phyloP scores from a whole-genome alignment of 768 basidiomycete species.

The Macrolepiota dolichaula region DNA sequence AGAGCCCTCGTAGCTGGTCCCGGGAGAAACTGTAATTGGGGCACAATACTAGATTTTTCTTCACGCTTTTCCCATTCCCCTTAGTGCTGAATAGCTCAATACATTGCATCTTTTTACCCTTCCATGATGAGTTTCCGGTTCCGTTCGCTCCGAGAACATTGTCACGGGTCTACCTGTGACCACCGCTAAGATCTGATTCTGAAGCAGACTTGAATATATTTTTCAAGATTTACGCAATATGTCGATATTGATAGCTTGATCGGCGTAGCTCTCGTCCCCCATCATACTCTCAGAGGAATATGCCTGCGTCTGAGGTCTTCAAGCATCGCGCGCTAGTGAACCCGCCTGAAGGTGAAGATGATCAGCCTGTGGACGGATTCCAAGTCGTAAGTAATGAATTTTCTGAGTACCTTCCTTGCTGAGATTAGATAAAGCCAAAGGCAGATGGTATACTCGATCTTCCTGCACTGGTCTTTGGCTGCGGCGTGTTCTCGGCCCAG shows the following conservation, averaged over 20 bases:
- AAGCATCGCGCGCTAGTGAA: neutral
- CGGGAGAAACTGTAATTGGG: constrained; percentile 63
- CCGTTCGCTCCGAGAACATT: neutral
- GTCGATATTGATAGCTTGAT: neutral
- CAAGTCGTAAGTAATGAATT: constrained; percentile 28
- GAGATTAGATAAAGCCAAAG: constrained; percentile 20
- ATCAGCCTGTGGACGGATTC: constrained; percentile 34
- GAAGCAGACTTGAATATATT: neutral
- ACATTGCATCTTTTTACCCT: neutral
- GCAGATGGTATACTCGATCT: constrained; percentile 34
- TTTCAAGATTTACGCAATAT: neutral
- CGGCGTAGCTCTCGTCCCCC: neutral
- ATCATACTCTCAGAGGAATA: neutral
- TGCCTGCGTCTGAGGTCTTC: neutral
- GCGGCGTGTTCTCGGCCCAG: constrained; percentile 61
- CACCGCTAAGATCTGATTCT: neutral
- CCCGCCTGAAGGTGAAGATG: constrained; percentile 29
- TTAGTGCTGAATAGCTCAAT: constrained; percentile 5
- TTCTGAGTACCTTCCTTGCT: neutral
- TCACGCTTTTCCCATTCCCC: constrained; percentile 6
- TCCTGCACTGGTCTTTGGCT: constrained; percentile 63
- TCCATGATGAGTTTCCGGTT: neutral
- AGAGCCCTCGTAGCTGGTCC: constrained; percentile 54
- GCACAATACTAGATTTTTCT: constrained; percentile 12
- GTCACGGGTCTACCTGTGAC: neutral